Percentiles rank a stretch among this genome's conserved stretches.
Conservation (phyloP, 176 grass and related monocot species). For the Phoenix roebelenii region DNA sequence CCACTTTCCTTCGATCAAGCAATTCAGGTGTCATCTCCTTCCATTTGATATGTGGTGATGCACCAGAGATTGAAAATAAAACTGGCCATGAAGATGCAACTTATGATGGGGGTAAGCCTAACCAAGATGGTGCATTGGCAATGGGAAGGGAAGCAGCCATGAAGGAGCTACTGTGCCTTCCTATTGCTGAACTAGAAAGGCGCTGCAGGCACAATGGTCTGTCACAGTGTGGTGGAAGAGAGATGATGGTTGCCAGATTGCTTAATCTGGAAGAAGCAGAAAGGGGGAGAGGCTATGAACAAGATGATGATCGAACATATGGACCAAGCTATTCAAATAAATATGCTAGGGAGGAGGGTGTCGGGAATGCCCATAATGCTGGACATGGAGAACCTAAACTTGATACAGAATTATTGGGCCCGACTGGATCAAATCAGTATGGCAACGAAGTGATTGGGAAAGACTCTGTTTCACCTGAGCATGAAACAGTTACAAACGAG, state of each 20-base stretch:
- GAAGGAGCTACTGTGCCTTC: constrained; percentile 76
- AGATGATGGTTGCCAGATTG: constrained; percentile 94
- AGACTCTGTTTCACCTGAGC: constrained; percentile 22
- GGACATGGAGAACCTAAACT: constrained; percentile 27
- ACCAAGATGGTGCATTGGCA: constrained; percentile 84
- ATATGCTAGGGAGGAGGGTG: constrained; percentile 35
- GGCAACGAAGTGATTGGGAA: constrained; percentile 18
- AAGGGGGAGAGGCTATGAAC: constrained; percentile 49
- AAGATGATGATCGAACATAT: constrained; percentile 50
- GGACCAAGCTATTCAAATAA: constrained; percentile 26
- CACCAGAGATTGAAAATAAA: constrained; percentile 91
- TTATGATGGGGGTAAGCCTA: constrained; percentile 56
- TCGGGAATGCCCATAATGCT: constrained; percentile 21
- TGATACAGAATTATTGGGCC: constrained; percentile 18
- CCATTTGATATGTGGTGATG: constrained; percentile 79
- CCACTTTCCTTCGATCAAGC: constrained; percentile 80
- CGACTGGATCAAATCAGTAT: constrained; percentile 17
- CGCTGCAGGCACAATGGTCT: constrained; percentile 93
- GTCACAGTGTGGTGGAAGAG: constrained; percentile 76
- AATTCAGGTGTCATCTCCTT: constrained; percentile 71
- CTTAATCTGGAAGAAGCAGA: constrained; percentile 93
- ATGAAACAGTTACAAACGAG: constrained; percentile 27
- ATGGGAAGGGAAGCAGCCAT: constrained; percentile 66
- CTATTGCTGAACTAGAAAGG: constrained; percentile 81
- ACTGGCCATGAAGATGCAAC: constrained; percentile 30